phyloP scores from a whole-genome alignment of 768 basidiomycete species.

The Mycena galericulata region DNA sequence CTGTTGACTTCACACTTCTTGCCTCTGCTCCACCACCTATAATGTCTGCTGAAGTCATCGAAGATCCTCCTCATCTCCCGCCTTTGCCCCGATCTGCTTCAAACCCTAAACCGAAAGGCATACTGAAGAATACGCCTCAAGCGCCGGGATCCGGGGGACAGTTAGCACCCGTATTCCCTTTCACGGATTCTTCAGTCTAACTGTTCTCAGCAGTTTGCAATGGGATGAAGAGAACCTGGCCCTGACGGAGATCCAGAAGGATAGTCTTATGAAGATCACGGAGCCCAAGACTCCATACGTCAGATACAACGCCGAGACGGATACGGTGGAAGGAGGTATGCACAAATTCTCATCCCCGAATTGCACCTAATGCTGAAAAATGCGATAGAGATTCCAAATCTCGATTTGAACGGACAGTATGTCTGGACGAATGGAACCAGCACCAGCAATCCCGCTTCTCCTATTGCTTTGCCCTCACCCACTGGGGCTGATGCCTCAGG shows the following conservation, averaged over 20 bases:
- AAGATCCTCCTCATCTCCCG: slow-evolving; percentile 58
- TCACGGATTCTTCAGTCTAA: slow-evolving; percentile 16
- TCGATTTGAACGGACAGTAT: slow-evolving; percentile 68
- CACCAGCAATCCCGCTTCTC: slow-evolving; percentile 47
- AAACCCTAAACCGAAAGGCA: slow-evolving; percentile 85
- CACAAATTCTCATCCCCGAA: slow-evolving; percentile 15
- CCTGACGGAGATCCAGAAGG: slow-evolving; percentile 92
- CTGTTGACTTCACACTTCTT: slow-evolving; percentile 4
- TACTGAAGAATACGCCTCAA: slow-evolving; percentile 84
- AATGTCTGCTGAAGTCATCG: slow-evolving; percentile 47
- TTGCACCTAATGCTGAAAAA: neutral
- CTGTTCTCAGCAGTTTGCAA: slow-evolving; percentile 70
- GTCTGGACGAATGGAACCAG: slow-evolving; percentile 42
- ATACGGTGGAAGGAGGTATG: slow-evolving; percentile 86
- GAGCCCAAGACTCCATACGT: slow-evolving; percentile 99
- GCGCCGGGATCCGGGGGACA: slow-evolving; percentile 57
- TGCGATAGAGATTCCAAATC: slow-evolving; percentile 81
- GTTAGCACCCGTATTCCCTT: slow-evolving; percentile 51
- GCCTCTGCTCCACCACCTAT: slow-evolving; percentile 18
- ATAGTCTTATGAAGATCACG: slow-evolving; percentile 98
- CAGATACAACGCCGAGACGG: slow-evolving; percentile 89
- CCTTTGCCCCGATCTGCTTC: slow-evolving; percentile 73
- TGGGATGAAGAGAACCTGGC: slow-evolving; percentile 98
- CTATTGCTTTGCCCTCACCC: slow-evolving; percentile 62
- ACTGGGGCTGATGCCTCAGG: slow-evolving; percentile 72